Base-by-base conservation (phyloP, 768 basidiomycete species). In the Coprinopsis strossmayeri region DNA sequence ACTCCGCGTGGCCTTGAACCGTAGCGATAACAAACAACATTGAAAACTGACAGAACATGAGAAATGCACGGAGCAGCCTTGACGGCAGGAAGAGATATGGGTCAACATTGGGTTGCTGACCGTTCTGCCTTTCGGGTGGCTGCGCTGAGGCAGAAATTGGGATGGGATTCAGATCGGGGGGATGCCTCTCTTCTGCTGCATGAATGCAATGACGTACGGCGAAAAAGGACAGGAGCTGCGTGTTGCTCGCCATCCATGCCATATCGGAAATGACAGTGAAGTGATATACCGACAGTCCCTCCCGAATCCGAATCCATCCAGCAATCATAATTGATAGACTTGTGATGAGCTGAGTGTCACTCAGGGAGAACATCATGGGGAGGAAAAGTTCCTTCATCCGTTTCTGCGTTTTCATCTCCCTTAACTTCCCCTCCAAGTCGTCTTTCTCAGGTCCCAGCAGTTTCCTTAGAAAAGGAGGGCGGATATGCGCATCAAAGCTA, bases 321-420 rank as follows among this genome's bases (percentile, higher is more conserved):
- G 47, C 23, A n/a, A 48, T 25, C 23, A 48, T 38, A 23, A 48
- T 39, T 3, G 23, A 18, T 21, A 47, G 23, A 15, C 21, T 34
- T n/a, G 47, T 48, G 18, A 48, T 34, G 37, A 48, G 47, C 27
- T 48, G 47, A 23, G 47, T 40, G 28, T 48, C 47, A 38, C 47
- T 40, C 15, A 39, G 38, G 21, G 47, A 48, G 47, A 48, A 48
- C 7, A 48, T 38, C 37, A 48, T 48, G 5, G 47, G 39, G 39
- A 41, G 27, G 38, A 48, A 39, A 26, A 48, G 23, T 23, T 40
- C n/a, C 13, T 40, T 7, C 25, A 28, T 17, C 26, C 40, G 25
- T n/a, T n/a, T n/a, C n/a, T n/a, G n/a, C n/a, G n/a, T n/a, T n/a
- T n/a, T n/a, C n/a, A n/a, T n/a, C n/a, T n/a, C n/a, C n/a, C n/a